Evolutionary conservation across 116 monocot genomes (phyloP).

Genomic region (Iris pallida): DNA sequence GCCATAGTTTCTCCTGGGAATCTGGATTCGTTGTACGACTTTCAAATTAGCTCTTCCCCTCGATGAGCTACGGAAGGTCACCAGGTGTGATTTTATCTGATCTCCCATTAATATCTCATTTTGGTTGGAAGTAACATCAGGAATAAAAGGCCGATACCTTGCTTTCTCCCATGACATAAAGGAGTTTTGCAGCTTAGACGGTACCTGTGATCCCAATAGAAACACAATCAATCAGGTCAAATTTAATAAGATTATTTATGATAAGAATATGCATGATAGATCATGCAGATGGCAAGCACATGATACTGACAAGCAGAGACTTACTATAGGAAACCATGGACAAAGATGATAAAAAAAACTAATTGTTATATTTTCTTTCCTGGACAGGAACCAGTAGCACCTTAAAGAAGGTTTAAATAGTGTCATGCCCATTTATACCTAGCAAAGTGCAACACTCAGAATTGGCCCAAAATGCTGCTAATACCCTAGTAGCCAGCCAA

Average conservation of each 20-base stretch:
- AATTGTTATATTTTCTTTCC: background rate
- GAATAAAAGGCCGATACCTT: background rate
- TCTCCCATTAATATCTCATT: background rate
- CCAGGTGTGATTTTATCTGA: background rate
- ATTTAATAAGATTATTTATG: background rate
- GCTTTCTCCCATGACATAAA: conserved; percentile 25
- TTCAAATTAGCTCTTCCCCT: conserved; percentile 8
- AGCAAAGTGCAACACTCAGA: background rate
- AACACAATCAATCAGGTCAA: background rate
- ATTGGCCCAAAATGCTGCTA: background rate
- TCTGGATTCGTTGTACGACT: background rate
- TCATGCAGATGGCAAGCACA: background rate
- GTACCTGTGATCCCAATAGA: conserved; percentile 19
- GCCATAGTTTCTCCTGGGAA: conserved; percentile 5
- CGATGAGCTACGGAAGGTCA: conserved; percentile 18
- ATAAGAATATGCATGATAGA: background rate
- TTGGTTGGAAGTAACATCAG: background rate
- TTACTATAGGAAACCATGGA: background rate
- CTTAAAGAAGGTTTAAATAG: background rate
- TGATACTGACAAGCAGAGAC: background rate
- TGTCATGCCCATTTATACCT: background rate
- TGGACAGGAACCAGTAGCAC: too few relatives aligned
- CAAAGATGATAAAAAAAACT: background rate
- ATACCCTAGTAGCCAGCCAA: background rate
- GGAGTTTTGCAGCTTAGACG: conserved; percentile 25